phyloP scores from a whole-genome alignment of 176 grass and related monocot species.

The Avena atlantica region DNA sequence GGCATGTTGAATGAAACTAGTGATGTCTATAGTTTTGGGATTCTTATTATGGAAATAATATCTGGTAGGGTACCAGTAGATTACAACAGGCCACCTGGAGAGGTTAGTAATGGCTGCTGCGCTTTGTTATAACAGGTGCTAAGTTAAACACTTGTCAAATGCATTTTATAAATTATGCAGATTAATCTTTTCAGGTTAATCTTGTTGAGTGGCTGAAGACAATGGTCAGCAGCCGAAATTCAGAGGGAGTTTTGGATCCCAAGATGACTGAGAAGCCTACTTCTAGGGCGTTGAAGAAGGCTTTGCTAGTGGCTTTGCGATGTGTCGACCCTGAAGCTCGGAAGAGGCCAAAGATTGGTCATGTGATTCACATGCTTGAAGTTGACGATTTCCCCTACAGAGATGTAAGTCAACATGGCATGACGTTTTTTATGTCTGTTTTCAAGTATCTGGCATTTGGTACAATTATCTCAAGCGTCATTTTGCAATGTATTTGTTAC shows the following conservation, averaged over 20 bases:
- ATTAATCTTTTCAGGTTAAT: conserved; percentile 76
- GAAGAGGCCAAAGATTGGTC: conserved; percentile 96
- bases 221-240: conserved; percentile 93
- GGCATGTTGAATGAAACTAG: conserved; percentile 98
- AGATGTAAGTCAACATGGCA: conserved; percentile 67
- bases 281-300: conserved; percentile 84
- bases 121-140: neutral
- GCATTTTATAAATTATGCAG: conserved; percentile 26
- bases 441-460: neutral
- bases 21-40: conserved; percentile 97
- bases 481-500: conserved; percentile 4
- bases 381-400: conserved; percentile 97
- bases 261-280: conserved; percentile 90
- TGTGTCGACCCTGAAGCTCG: conserved; percentile 96
- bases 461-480: neutral
- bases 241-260: conserved; percentile 94
- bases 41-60: conserved; percentile 98
- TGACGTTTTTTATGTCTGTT: neutral
- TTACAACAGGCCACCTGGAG: conserved; percentile 86
- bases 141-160: conserved; percentile 23
- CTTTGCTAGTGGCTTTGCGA: conserved; percentile 86
- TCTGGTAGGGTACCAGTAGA: conserved; percentile 88
- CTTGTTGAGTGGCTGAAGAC: conserved; percentile 97
- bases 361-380: conserved; percentile 99
- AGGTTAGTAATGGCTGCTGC: conserved; percentile 56